Base-by-base conservation (phyloP, 306 rosid species). In the Fragaria iinumae region DNA sequence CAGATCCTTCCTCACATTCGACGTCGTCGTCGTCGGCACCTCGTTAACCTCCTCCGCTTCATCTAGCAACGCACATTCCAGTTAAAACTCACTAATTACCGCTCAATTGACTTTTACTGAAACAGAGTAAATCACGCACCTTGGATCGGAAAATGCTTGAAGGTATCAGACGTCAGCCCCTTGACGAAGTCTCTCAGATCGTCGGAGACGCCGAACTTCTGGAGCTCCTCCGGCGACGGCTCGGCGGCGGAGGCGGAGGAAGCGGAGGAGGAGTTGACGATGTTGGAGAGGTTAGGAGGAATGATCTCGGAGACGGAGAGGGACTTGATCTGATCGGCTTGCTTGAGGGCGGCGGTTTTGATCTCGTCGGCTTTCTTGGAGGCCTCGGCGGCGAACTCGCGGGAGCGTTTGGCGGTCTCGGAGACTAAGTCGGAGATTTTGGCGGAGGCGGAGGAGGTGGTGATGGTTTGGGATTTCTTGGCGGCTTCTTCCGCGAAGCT, bases 401-500 rank as follows among this genome's bases (percentile, higher is more conserved):
- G 89, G n/a, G 98, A 96, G 81, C 87, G 87, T 87, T 93, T 93
- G 72, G 99, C 81, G 72, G 99, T 92, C 79, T 93, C 98, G 18
- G 99, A 89, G 79, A 96, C 96, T 68, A 96, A 87, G 82, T 93
- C 99, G 81, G 98, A 82, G 90, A 96, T 74, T 60, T 80, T 81
- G 34, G 88, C 82, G 78, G 69, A 34, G 34, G 88, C 82, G 78
- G 69, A 34, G 18, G 80, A 73, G 21, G 75, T 80, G 4, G 88
- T 83, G 1, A 95, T 71, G 43, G 82, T 63, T 47, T 92, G 98
- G 3, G 98, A 91, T 57, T 82, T 89, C 90, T 93, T 92, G 4
- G 97, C 98, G 0, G 99, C 93, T 83, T 96, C 99, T 82, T 96
- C 98, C 0, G 99, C 99, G 83, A 96, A 89, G 16, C 78, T 76